These are phyloP conservation scores for Candida peoriensis DNA, from an alignment of 805 yeast species.

Conservation along the genomic window DNA sequence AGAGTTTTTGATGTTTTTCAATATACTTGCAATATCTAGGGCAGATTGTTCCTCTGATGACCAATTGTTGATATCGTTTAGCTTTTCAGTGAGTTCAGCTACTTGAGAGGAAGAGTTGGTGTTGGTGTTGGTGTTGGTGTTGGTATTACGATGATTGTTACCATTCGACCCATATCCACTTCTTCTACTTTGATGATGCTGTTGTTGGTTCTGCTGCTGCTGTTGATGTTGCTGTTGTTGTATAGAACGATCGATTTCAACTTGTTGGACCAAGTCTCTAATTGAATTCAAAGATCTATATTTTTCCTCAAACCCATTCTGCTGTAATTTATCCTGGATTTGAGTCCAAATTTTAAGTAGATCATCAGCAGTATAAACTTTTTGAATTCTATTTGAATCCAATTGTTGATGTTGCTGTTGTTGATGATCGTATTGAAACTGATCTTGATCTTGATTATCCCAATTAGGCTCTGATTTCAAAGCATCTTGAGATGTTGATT, in stretches of 20 bases:
- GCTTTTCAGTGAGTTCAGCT: constrained; percentile 12
- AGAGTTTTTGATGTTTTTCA: constrained; percentile 12
- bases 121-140: constrained; percentile 1
- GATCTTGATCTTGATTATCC: constrained; percentile 1
- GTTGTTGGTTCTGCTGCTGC: constrained; percentile 1
- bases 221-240: constrained; percentile 7
- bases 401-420: constrained; percentile 16
- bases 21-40: constrained; percentile 20
- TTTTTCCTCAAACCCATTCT: constrained; percentile 24
- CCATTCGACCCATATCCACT: no score
- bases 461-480: constrained; percentile 1
- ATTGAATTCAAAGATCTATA: constrained; percentile 29
- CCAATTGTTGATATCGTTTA: constrained; percentile 19
- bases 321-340: constrained; percentile 27
- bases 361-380: constrained; percentile 45
- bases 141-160: no score
- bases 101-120: constrained; percentile 7
- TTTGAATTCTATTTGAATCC: constrained; percentile 33
- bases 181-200: no score
- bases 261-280: constrained; percentile 16
- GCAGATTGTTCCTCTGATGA: constrained; percentile 19
- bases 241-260: constrained; percentile 15
- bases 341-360: constrained; percentile 48
- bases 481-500: constrained; percentile 8
- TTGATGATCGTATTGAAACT: constrained; percentile 1